Base-by-base conservation (phyloP, 352 stramenopile species). In the Phytophthora pini region DNA sequence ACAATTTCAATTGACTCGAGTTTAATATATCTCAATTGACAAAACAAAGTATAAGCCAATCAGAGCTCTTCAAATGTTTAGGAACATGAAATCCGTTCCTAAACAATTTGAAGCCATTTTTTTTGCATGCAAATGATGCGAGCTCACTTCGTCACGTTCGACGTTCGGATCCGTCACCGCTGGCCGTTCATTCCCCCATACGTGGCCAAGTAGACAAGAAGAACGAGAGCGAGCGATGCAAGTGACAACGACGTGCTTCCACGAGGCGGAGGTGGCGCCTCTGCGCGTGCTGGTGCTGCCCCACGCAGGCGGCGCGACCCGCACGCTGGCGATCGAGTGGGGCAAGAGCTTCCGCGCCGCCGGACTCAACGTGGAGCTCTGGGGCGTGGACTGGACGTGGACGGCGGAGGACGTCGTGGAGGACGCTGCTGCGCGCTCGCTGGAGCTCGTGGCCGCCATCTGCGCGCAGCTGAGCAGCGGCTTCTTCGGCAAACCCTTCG, bases 401-500 rank as follows among this genome's bases (percentile, higher is more conserved):
- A 47, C 40, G 11, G 15, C 36, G 0, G 43, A 70, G 10, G 40
- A 59, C 15, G 50, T 52, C 5, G 54, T 41, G 39, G 36, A 55
- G 26, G 60, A 79, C 29, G 48, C 31, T 11, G 31, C 46, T 43
- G 36, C 50, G 11, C 41, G 56, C 43, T 52, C 59, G 36, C 61
- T 70, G 20, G 73, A 73, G 57, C 56, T 84, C 15, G 50, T 77
- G 41, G 71, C 72, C 10, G 76, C 70, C 11, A 69, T 88, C 43
- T 75, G 74, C 47, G 58, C 62, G 47, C 49, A 77, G 56, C 68
- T 91, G 17, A 68, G 52, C 51, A 62, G 61, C 47, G 71, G 74
- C 39, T 93, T 93, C 68, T 91, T 93, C 53, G 80, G 87, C 62
- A 93, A 93, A 62, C 82, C 75, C 0, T 93, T 87, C 57, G 80